Conservation (phyloP, 768 basidiomycete species). For the Gautieria morchelliformis region DNA sequence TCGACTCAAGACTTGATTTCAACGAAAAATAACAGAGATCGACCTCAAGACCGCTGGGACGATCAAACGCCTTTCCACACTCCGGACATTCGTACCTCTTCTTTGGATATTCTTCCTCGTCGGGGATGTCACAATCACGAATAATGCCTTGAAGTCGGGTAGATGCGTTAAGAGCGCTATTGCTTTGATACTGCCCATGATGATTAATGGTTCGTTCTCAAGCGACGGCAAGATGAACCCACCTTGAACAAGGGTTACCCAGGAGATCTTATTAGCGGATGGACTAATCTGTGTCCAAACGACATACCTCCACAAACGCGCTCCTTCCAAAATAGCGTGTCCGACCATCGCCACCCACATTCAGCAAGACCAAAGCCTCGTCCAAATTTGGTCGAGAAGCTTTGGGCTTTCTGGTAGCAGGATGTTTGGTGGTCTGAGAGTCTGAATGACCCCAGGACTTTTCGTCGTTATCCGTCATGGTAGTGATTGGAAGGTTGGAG, state of each 20-base stretch:
- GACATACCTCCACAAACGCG: slow-evolving; percentile 7
- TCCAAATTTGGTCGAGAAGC: not conserved
- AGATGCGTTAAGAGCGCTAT: not conserved
- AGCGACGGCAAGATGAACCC: not conserved
- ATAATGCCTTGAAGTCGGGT: too few species aligned
- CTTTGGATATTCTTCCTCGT: too few species aligned
- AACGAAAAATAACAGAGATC: not conserved
- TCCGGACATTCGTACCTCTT: slow-evolving; percentile 1
- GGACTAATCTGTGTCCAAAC: not conserved
- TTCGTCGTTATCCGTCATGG: slow-evolving; percentile 2
- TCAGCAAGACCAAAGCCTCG: slow-evolving; percentile 8
- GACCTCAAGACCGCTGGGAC: not conserved
- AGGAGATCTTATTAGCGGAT: not conserved
- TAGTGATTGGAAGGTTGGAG: not conserved
- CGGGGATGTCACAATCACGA: too few species aligned
- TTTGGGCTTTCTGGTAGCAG: not conserved
- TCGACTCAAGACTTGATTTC: not conserved
- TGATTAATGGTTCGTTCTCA: not conserved
- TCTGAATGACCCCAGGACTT: not conserved
- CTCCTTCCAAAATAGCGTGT: slow-evolving; percentile 4
- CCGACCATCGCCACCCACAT: slow-evolving; percentile 7
- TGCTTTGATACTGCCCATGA: slow-evolving; percentile 3
- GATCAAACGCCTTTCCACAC: slow-evolving; percentile 3
- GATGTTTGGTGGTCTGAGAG: not conserved
- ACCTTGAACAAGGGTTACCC: slow-evolving; percentile 4